A percentile compares a stretch with the other conserved stretches of the same genome.
These are phyloP conservation scores for Mariannaea elegans DNA, from an alignment of 2,329 filamentous ascomycete species.

Conservation along the genomic window DNA sequence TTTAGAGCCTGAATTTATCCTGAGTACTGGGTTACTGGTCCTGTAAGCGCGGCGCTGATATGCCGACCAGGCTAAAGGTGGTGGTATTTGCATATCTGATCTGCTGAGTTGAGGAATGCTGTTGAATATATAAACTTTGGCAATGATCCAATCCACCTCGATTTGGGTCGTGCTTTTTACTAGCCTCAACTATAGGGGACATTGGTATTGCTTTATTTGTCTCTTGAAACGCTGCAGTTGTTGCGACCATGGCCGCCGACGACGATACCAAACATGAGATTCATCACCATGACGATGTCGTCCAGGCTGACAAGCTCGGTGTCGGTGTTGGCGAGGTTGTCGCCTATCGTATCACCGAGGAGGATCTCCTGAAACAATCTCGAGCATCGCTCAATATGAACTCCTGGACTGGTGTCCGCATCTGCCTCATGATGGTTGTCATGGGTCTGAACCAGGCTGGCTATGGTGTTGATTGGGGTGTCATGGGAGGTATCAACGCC, in stretches of 20 bases:
- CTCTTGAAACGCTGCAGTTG: not conserved
- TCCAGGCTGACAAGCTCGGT: constrained; percentile 30
- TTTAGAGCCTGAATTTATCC: constrained; percentile 14
- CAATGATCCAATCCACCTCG: not conserved
- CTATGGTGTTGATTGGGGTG: constrained; percentile 37
- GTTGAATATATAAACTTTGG: constrained; percentile 15
- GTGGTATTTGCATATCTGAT: not conserved
- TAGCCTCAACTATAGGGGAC: too few relatives aligned
- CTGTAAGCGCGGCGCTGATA: not conserved
- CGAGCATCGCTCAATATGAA: constrained; percentile 24
- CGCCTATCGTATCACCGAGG: constrained; percentile 31
- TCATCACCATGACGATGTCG: constrained; percentile 30
- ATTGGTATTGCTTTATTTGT: too few relatives aligned
- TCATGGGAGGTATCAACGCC: constrained; percentile 36
- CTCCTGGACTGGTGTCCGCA: constrained; percentile 32
- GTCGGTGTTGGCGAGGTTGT: constrained; percentile 33
- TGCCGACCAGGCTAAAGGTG: constrained; percentile 8
- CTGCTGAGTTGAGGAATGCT: not conserved
- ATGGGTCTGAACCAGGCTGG: constrained; percentile 21
- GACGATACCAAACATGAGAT: constrained; percentile 14
- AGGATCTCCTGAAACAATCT: constrained; percentile 33
- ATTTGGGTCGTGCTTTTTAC: too few relatives aligned
- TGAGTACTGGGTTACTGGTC: not conserved
- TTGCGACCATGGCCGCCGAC: not conserved
- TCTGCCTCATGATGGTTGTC: constrained; percentile 27